Evolutionary conservation across 163 green algal genomes (phyloP), one percentile per base, ranked within the genome.

Genomic region (Prototheca stagnorum): DNA sequence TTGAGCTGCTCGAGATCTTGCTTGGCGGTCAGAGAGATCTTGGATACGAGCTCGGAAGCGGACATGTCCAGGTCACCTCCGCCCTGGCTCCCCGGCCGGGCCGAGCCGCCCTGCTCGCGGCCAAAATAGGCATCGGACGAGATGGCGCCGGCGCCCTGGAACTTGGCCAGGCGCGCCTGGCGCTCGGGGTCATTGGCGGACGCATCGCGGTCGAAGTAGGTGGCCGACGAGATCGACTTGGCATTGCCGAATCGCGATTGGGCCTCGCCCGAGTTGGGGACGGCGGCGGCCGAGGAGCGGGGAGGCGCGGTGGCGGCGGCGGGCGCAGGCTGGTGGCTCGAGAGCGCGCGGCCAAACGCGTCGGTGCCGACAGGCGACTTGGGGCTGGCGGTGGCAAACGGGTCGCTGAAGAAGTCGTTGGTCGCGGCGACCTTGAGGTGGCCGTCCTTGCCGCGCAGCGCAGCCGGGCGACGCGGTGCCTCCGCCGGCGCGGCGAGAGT

Each of bases 91-190:
- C n/a, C n/a, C n/a, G n/a, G n/a, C n/a, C n/a, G n/a, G n/a, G n/a
- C n/a, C n/a, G n/a, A n/a, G 35, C 35, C 22, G 15, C 26, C 21
- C 19, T 63, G 47, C 15, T 68, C 62, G 22, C 78, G 51, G 9
- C 73, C 69, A 65, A 88, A 96, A 63, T 85, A 94, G 31, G 85
- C 81, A 7, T 80, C 78, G 0, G 73, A 88, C 12, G 71, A 88
- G 54, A 94, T 94, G 26, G 85, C 75, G 6, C 60, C 61, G 1
- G 83, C 69, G 25, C 75, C 74, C 62, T 64, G 47, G 61, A 93
- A 94, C 47, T 79, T 65, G 5, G 51, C 51, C 39, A 93, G 63
- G 14, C 68, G 64, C 22, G 65, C 58, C 51, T 88, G 61, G 31
- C 65, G 59, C 54, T 87, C 83, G 45, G 71, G 67, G n/a, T 84